Evolutionary conservation across 352 stramenopile genomes (phyloP).

Genomic region (Pythium oligandrum): DNA sequence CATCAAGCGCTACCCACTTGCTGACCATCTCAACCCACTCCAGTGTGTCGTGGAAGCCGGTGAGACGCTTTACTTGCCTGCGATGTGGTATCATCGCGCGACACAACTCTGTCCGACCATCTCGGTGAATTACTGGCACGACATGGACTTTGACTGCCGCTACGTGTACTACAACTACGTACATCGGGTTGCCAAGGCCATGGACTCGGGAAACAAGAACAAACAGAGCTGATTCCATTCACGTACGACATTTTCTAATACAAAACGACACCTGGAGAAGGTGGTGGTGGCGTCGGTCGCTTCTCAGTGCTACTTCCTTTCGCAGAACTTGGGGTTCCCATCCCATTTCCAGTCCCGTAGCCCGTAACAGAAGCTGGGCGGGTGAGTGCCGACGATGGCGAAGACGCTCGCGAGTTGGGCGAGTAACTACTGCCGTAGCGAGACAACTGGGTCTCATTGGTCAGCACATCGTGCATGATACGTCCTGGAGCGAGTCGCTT

Average conservation of each 20-base stretch:
- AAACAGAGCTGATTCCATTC: not conserved
- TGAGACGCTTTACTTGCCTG: slow-evolving; percentile 72
- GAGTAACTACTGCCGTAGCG: not conserved
- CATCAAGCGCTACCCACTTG: slow-evolving; percentile 43
- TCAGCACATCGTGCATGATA: slow-evolving; percentile 31
- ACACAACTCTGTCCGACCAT: slow-evolving; percentile 72
- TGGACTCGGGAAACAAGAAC: not conserved
- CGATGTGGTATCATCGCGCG: slow-evolving; percentile 83
- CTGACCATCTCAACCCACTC: slow-evolving; percentile 42
- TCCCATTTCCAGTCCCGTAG: no score
- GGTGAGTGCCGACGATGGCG: not conserved
- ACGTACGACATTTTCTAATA: not conserved
- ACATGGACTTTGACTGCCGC: slow-evolving; percentile 86
- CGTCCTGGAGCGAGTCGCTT: slow-evolving; percentile 39
- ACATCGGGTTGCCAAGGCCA: slow-evolving; percentile 33
- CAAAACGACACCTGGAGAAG: not conserved
- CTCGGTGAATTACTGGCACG: slow-evolving; percentile 88
- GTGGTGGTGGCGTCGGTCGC: no score
- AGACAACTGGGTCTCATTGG: not conserved
- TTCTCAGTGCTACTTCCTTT: no score
- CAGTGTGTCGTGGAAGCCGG: slow-evolving; percentile 64
- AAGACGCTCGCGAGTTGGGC: not conserved
- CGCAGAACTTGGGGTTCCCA: no score
- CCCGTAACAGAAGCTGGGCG: no score
- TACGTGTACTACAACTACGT: slow-evolving; percentile 88